Conservation (phyloP, 345 rosid genomes). For the Psidium friedrichsthalianum region DNA sequence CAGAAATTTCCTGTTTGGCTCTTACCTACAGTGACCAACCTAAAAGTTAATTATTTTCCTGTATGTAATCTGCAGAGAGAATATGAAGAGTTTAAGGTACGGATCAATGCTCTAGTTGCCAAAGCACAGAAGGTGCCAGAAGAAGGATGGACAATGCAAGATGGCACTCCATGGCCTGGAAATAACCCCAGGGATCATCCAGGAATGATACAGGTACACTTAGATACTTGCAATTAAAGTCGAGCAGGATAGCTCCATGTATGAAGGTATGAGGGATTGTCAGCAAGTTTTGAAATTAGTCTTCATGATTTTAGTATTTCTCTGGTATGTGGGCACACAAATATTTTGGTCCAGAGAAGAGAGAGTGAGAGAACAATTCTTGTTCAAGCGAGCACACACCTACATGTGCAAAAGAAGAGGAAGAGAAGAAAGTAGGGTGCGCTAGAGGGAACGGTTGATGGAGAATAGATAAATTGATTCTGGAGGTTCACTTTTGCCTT, state of each 20-base stretch:
- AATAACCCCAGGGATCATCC: slow-evolving; percentile 35
- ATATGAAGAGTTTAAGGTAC: slow-evolving; percentile 93
- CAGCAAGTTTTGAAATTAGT: not conserved
- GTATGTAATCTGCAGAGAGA: slow-evolving; percentile 35
- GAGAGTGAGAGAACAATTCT: not conserved
- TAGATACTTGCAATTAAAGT: not conserved
- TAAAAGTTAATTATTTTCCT: not conserved
- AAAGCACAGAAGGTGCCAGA: slow-evolving; percentile 96
- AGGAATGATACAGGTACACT: slow-evolving; percentile 89
- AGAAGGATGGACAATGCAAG: slow-evolving; percentile 99
- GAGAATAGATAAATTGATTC: not conserved
- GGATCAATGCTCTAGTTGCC: slow-evolving; percentile 91
- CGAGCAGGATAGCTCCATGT: not conserved
- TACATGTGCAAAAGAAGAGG: not conserved
- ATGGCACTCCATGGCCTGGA: slow-evolving; percentile 99
- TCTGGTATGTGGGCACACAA: not conserved
- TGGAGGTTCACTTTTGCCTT: not conserved
- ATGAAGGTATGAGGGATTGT: not conserved
- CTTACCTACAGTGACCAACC: slow-evolving; percentile 4
- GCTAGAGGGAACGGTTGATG: not conserved
- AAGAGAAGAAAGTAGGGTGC: not conserved
- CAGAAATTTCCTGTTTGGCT: not conserved
- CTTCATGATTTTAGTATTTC: not conserved
- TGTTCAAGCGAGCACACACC: not conserved
- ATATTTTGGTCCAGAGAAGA: not conserved